Base-by-base conservation (phyloP, 192 early-diverging fungal species). In the Ambispora gerdemannii region DNA sequence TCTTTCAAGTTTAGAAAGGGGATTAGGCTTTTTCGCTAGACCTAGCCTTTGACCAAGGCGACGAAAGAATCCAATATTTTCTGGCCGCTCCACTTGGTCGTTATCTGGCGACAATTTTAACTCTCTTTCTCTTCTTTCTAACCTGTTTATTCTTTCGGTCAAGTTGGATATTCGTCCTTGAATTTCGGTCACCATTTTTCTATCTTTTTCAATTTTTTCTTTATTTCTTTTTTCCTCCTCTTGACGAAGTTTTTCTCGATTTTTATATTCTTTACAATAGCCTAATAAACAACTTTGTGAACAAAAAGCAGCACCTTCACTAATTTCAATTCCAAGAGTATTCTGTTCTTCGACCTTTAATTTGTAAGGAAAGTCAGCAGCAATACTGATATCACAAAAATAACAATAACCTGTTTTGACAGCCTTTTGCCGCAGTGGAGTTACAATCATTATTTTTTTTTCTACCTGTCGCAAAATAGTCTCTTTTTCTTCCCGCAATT, bases 381-480 rank as follows among this genome's bases (percentile, higher is more conserved):
- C 55, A 58, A 25, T 25, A 24, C 55, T 58, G 1, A 4, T 58
- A 58, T 58, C 55, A 58, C 55, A 58, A 58, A 58, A 58, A 4
- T 58, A 58, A 58, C 55, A 58, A 58, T 58, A 58, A 58, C 55
- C 55, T 2, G 10, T 11, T 3, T 58, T 58, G 55, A 58, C 55
- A 25, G 11, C 27, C 22, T 58, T 58, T 58, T 58, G 55, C 2
- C 55, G 55, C 1, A 58, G 55, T 24, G 55, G 55, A 24, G 55
- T 58, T 28, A 58, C 55, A 58, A 58, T n/a, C 55, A 58, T 58
- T 58, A 58, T 24, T 58, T 58, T 58, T 58, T 58, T 58, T 58
- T 58, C 55, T 28, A 58, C 27, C 22, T 58, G 55, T 8, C 55
- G 55, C 4, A 28, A 58, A 4, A 58, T 58, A 24, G 55, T 58